phyloP scores from a whole-genome alignment of 148 eudicot genomes.

The Vaccinium myrtillus region DNA sequence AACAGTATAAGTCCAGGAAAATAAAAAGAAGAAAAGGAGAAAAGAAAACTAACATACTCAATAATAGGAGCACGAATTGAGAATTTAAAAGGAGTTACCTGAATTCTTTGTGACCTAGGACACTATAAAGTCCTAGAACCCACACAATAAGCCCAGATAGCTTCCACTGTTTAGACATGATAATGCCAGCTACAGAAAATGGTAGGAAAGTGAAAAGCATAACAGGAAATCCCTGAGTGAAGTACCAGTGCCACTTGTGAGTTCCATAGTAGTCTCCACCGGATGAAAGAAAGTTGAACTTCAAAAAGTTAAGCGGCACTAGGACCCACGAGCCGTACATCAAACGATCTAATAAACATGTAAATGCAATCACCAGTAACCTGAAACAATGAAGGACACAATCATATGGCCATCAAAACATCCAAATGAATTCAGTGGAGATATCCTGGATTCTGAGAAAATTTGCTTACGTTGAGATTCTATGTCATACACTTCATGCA shows the following conservation, averaged over 20 bases:
- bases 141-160: conserved; percentile 71
- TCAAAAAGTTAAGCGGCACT: conserved; percentile 88
- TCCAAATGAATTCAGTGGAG: conserved; percentile 8
- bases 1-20: not conserved
- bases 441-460: conserved; percentile 1
- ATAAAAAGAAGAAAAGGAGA: not conserved
- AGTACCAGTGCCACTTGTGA: conserved; percentile 97
- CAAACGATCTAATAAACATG: conserved; percentile 64
- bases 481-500: not conserved
- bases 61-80: conserved; percentile 5
- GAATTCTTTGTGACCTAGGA: conserved; percentile 96
- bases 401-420: conserved; percentile 1
- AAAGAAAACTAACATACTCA: not conserved
- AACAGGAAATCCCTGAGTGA: conserved; percentile 84
- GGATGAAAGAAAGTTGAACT: conserved; percentile 91
- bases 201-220: conserved; percentile 91
- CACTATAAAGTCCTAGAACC: conserved; percentile 86
- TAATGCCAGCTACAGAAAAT: conserved; percentile 63
- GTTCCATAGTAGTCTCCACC: conserved; percentile 99
- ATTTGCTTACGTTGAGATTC: not conserved
- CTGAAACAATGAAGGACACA: conserved; percentile 38
- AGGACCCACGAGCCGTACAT: conserved; percentile 89
- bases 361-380: conserved; percentile 55
- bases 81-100: conserved; percentile 44
- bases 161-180: conserved; percentile 74